Conservation (phyloP, 2,329 filamentous ascomycete species). For the Hymenoscyphus fructigenus region DNA sequence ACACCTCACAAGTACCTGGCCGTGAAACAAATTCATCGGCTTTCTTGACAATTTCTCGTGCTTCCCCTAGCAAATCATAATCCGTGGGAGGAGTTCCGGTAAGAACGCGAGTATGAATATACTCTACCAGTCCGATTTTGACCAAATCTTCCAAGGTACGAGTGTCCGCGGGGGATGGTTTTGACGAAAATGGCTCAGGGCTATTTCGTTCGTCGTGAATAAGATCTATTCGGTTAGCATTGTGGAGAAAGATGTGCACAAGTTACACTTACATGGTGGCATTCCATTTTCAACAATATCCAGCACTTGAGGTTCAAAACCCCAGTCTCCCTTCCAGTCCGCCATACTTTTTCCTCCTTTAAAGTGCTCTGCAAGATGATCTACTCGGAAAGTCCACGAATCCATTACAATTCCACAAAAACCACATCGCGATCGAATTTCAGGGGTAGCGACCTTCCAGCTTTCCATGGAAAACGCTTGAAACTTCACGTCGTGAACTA, state of each 20-base stretch:
- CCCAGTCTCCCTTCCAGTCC: slow-evolving; percentile 70
- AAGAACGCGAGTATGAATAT: slow-evolving; percentile 46
- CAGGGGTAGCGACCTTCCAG: slow-evolving; percentile 60
- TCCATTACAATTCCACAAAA: slow-evolving; percentile 64
- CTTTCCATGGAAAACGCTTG: slow-evolving; percentile 62
- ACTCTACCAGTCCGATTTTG: slow-evolving; percentile 57
- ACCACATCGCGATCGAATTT: slow-evolving; percentile 63
- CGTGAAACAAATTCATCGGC: slow-evolving; percentile 48
- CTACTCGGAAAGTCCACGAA: slow-evolving; percentile 59
- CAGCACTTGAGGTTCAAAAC: slow-evolving; percentile 60
- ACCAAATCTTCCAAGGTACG: slow-evolving; percentile 61
- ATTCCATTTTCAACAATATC: slow-evolving; percentile 67
- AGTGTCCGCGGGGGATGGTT: slow-evolving; percentile 45
- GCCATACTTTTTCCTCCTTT: slow-evolving; percentile 65
- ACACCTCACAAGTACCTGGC: slow-evolving; percentile 37
- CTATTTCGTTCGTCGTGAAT: slow-evolving; percentile 63
- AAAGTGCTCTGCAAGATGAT: slow-evolving; percentile 68
- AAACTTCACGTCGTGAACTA: slow-evolving; percentile 61
- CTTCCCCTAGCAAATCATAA: slow-evolving; percentile 55
- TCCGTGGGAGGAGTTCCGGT: slow-evolving; percentile 47
- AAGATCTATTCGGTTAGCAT: slow-evolving; percentile 47
- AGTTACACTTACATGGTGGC: slow-evolving; percentile 56
- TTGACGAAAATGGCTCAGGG: slow-evolving; percentile 50
- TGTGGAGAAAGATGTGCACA: slow-evolving; percentile 18
- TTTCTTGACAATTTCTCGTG: slow-evolving; percentile 57